These are phyloP conservation scores for Scutellaria barbata DNA, from an alignment of 257 asterid species.

Conservation along the genomic window DNA sequence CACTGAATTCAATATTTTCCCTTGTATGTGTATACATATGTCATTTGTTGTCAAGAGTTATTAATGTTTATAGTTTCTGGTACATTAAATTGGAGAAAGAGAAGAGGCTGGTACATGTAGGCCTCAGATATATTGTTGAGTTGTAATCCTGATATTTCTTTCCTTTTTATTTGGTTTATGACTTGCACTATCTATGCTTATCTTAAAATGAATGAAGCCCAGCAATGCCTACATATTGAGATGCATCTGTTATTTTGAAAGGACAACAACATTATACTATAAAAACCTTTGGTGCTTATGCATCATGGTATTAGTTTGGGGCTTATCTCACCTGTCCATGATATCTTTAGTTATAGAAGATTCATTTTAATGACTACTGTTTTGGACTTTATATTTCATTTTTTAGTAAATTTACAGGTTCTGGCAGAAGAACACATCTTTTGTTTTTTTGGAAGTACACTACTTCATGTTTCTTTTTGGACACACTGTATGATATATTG, in stretches of 20 bases:
- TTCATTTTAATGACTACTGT: not conserved
- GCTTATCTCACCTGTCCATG: not conserved
- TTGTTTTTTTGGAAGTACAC: conserved; percentile 7
- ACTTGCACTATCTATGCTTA: conserved; percentile 10
- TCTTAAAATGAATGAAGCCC: not conserved
- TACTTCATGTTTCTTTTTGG: not conserved
- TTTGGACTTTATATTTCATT: conserved; percentile 4
- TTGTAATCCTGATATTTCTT: not conserved
- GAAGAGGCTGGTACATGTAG: conserved; percentile 4
- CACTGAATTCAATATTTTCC: not conserved
- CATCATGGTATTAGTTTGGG: not conserved
- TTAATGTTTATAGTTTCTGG: conserved; percentile 24
- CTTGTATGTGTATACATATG: not conserved
- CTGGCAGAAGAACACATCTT: not conserved
- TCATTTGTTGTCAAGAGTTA: not conserved
- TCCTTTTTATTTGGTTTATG: conserved; percentile 1
- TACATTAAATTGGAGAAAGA: conserved; percentile 20
- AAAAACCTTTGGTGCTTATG: not conserved
- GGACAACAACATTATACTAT: not conserved
- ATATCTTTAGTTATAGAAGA: not conserved
- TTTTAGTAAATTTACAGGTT: not conserved
- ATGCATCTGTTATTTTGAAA: conserved; percentile 13
- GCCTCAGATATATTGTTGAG: conserved; percentile 14
- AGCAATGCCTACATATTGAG: conserved; percentile 12
- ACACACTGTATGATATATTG: not conserved